Evolutionary conservation across 1,139 yeast genomes (phyloP).

Genomic region (Pichia sp.): DNA sequence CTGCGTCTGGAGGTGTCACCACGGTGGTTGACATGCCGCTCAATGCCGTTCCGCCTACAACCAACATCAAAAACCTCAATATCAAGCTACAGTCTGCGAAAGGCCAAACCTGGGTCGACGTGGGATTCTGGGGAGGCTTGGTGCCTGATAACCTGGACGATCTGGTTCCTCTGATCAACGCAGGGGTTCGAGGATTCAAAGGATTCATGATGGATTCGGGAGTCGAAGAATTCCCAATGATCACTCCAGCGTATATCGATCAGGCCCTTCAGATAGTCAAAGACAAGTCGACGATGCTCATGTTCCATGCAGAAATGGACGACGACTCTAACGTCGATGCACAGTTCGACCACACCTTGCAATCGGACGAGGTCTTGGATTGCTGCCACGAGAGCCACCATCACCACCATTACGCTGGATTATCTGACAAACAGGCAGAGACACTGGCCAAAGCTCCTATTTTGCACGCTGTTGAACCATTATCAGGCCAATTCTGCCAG

Average conservation of each 20-base stretch:
- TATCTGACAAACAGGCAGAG: constrained; percentile 41
- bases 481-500: constrained; percentile 40
- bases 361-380: background rate
- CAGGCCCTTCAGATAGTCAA: constrained; percentile 57
- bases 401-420: constrained; percentile 18
- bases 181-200: constrained; percentile 90
- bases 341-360: background rate
- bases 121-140: constrained; percentile 94
- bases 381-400: constrained; percentile 5
- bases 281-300: constrained; percentile 57
- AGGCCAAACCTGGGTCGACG: constrained; percentile 85
- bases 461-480: constrained; percentile 51
- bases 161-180: constrained; percentile 62
- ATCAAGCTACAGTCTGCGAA: constrained; percentile 69
- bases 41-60: constrained; percentile 93
- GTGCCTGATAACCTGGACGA: constrained; percentile 69
- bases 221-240: constrained; percentile 89
- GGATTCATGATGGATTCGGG: constrained; percentile 89
- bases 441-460: constrained; percentile 48
- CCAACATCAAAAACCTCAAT: constrained; percentile 69
- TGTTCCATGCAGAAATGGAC: constrained; percentile 94
- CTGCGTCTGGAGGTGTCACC: constrained; percentile 93
- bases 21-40: constrained; percentile 95
- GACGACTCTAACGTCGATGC: constrained; percentile 9
- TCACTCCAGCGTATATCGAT: constrained; percentile 51